These are phyloP conservation scores for Magnusiomyces tetraspermus DNA, from an alignment of 1,139 yeast genomes.

Conservation along the genomic window DNA sequence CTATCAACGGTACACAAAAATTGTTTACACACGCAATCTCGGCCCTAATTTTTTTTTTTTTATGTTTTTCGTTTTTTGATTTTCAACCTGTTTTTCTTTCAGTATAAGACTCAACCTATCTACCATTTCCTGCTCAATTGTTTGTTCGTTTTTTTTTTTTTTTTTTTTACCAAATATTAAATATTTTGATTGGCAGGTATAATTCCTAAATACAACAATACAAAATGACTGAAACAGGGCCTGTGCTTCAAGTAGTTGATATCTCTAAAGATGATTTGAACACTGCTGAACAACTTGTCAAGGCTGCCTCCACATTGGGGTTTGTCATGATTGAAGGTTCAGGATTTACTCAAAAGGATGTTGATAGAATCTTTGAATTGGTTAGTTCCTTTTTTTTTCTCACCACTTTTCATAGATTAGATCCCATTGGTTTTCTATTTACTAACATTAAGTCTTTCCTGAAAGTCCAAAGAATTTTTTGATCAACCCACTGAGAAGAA, in stretches of 20 bases:
- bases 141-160: too few relatives aligned
- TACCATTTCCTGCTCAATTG: too few relatives aligned
- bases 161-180: too few relatives aligned
- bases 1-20: too few relatives aligned
- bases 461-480: slow-evolving; percentile 45
- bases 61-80: too few relatives aligned
- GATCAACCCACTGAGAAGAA: slow-evolving; percentile 44
- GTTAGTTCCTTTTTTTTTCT: slow-evolving; percentile 24
- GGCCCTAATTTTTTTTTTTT: too few relatives aligned
- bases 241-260: slow-evolving; percentile 35
- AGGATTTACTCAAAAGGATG: slow-evolving; percentile 50
- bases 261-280: slow-evolving; percentile 38
- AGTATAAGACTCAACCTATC: too few relatives aligned
- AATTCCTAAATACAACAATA: too few relatives aligned
- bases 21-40: too few relatives aligned
- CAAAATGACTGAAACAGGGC: background rate
- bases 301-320: slow-evolving; percentile 63
- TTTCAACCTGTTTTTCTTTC: too few relatives aligned
- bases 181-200: too few relatives aligned
- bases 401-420: background rate
- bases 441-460: background rate
- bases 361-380: slow-evolving; percentile 43
- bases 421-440: background rate
- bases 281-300: slow-evolving; percentile 45
- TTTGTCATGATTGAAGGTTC: slow-evolving; percentile 68